Base-by-base conservation (phyloP, 345 rosid genomes). In the Hypericum androsaemum region DNA sequence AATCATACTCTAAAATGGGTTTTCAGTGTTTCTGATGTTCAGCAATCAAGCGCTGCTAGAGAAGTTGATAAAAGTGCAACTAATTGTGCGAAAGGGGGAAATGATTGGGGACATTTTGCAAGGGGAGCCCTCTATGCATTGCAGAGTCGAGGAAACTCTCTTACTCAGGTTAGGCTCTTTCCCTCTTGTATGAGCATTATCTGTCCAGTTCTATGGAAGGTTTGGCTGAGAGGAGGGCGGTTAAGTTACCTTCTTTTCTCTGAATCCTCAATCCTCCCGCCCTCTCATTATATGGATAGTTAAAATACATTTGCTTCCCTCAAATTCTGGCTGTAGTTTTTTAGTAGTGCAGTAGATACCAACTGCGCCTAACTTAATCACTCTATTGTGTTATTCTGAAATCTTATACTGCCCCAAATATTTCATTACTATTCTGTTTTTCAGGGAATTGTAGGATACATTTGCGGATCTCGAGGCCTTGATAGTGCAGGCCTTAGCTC, bases 401-500 rank as follows among this genome's bases (percentile, higher is more conserved):
- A 12, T n/a, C 17, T n/a, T 28, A 4, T 22, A 8, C 43, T 47
- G 41, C 40, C 40, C 13, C 39, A 28, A 17, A 41, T 37, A 38
- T 52, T 53, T 40, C 37, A 22, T 14, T 17, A 44, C 11, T 45
- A 11, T 56, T 57, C 8, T 53, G 57, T 62, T 58, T 73, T 77
- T 62, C 82, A 86, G 98, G 98, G 98, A 41, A 80, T 90, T 58
- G 72, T 69, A 51, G 96, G 98, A 45, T 90, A 73, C 71, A 80
- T 84, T 45, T 80, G 75, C 73, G 96, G 96, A 57, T 76, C 94
- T 43, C 76, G 82, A 71, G 88, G 82, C 66, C 79, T 90, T 73
- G 98, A 90, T 65, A 79, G 95, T 66, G 84, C 96, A 13, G 98
- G 98, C 56, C 96, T 90, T 66, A 90, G 98, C 75, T 90, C 98